phyloP scores from a whole-genome alignment of 106 monocot genomes.

The Dioscorea zingiberensis region DNA sequence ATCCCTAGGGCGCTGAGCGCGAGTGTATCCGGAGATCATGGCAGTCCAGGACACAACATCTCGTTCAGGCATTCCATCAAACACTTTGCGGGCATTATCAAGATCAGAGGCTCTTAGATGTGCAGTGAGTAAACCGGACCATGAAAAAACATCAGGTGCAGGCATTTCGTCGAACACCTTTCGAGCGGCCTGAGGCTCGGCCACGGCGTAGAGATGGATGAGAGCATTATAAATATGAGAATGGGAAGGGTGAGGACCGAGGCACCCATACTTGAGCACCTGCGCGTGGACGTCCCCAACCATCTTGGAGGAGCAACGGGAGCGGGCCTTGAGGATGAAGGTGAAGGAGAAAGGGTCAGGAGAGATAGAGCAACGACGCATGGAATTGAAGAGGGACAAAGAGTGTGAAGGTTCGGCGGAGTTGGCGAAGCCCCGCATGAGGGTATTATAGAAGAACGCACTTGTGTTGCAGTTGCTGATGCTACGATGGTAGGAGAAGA shows the following conservation, averaged over 20 bases:
- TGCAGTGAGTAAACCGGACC: conserved; percentile 29
- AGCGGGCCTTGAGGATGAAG: conserved; percentile 34
- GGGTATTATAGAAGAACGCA: conserved; percentile 43
- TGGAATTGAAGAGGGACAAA: conserved; percentile 26
- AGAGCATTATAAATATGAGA: conserved; percentile 33
- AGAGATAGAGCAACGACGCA: conserved; percentile 20
- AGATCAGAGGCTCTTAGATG: conserved; percentile 14
- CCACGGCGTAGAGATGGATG: conserved; percentile 22
- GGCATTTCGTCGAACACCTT: conserved; percentile 35
- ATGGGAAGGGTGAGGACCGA: conserved; percentile 7
- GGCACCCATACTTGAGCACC: conserved; percentile 35
- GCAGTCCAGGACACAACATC: conserved; percentile 26
- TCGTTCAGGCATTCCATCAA: conserved; percentile 18
- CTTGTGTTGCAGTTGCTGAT: conserved; percentile 3
- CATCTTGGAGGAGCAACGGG: conserved; percentile 1
- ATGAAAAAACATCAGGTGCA: conserved; percentile 31
- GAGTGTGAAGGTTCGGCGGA: conserved; percentile 13
- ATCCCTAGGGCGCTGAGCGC: conserved; percentile 4
- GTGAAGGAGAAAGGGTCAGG: conserved; percentile 48
- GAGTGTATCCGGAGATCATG: conserved; percentile 23
- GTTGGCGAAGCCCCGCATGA: conserved; percentile 25
- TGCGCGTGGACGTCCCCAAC: conserved; percentile 18
- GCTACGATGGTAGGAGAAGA: conserved; percentile 17
- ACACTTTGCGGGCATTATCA: conserved; percentile 20
- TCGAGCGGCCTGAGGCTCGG: background rate